Evolutionary conservation across 805 yeast genomes (phyloP).

Genomic region (Lachancea dasiensis): DNA sequence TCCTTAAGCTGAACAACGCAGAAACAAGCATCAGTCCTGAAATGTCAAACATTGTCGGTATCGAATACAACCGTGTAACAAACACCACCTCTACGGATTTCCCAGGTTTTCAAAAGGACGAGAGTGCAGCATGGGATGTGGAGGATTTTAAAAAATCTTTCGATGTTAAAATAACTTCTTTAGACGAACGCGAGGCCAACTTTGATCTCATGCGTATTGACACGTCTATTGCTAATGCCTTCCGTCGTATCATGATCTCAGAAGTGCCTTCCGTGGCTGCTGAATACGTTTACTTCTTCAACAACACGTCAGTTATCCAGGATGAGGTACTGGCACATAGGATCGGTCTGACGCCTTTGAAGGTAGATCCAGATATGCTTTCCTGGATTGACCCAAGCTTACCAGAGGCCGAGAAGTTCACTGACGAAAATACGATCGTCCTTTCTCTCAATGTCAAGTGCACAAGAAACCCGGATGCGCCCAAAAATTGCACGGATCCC

Average conservation of each 20-base stretch:
- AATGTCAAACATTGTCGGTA: conserved; percentile 61
- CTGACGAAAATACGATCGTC: conserved; percentile 86
- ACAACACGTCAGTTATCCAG: conserved; percentile 94
- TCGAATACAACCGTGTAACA: conserved; percentile 86
- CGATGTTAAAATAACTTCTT: conserved; percentile 59
- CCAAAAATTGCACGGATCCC: conserved; percentile 72
- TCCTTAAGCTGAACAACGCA: too few species aligned
- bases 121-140: conserved; percentile 74
- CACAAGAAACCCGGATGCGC: conserved; percentile 79
- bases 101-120: conserved; percentile 67
- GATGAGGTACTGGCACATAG: conserved; percentile 96
- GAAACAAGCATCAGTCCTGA: too few species aligned
- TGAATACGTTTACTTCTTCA: conserved; percentile 82
- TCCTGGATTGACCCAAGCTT: conserved; percentile 70
- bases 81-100: conserved; percentile 86
- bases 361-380: conserved; percentile 82
- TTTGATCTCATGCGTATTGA: conserved; percentile 85
- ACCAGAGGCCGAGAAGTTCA: conserved; percentile 65
- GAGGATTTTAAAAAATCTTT: conserved; percentile 68
- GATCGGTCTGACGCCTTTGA: conserved; percentile 86
- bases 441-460: conserved; percentile 76
- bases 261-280: conserved; percentile 97
- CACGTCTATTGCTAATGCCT: conserved; percentile 92
- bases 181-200: conserved; percentile 66
- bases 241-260: conserved; percentile 92